These are phyloP conservation scores for Cicer chorassanicum DNA, from an alignment of 306 rosid genomes.

Conservation along the genomic window DNA sequence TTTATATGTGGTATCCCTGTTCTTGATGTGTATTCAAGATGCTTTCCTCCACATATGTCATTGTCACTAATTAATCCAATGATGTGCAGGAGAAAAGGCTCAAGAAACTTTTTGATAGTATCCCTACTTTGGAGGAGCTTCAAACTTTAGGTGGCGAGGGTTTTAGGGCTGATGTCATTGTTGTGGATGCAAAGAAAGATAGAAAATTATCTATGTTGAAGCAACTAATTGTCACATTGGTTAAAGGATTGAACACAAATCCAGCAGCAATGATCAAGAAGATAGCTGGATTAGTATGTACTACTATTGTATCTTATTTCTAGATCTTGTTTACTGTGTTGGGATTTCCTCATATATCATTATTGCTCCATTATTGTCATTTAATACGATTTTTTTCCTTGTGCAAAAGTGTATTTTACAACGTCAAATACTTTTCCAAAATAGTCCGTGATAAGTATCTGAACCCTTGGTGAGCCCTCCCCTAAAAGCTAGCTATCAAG, in stretches of 20 bases:
- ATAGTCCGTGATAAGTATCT: neutral
- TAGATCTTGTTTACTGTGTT: slow-evolving; percentile 17
- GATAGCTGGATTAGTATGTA: slow-evolving; percentile 87
- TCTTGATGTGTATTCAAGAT: slow-evolving; percentile 18
- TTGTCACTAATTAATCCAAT: slow-evolving; percentile 36
- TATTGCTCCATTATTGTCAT: slow-evolving; percentile 8
- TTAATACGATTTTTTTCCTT: neutral
- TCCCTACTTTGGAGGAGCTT: slow-evolving; percentile 90
- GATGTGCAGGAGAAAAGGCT: slow-evolving; percentile 84
- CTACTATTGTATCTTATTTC: slow-evolving; percentile 28
- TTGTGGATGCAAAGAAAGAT: slow-evolving; percentile 89
- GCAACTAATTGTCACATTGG: slow-evolving; percentile 80
- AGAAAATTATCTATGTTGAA: slow-evolving; percentile 89
- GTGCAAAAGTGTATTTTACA: slow-evolving; percentile 24
- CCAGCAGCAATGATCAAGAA: slow-evolving; percentile 88
- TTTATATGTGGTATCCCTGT: slow-evolving; percentile 34
- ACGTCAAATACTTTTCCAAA: slow-evolving; percentile 33
- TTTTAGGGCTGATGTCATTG: slow-evolving; percentile 82
- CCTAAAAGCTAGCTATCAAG: too few species aligned
- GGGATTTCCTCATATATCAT: slow-evolving; percentile 26
- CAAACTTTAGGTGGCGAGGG: slow-evolving; percentile 74
- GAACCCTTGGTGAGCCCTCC: too few species aligned
- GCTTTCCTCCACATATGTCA: slow-evolving; percentile 19
- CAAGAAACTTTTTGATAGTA: slow-evolving; percentile 67
- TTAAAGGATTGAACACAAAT: slow-evolving; percentile 86